Base-by-base conservation (phyloP, 1,284 basidiomycete genomes). In the Boletus holoroseus region DNA sequence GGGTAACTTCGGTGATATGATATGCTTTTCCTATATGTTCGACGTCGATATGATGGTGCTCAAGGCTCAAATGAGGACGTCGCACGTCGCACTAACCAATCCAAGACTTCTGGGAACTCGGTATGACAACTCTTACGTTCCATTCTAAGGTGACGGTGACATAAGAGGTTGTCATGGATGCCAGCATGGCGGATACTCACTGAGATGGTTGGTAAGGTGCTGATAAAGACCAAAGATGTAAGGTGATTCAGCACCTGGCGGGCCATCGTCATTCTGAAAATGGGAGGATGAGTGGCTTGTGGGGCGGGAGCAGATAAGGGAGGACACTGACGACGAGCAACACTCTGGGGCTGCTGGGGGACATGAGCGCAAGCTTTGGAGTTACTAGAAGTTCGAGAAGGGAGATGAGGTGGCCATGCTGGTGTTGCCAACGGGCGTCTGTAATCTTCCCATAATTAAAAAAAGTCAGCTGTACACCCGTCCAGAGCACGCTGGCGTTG, bases 81-180 rank as follows among this genome's bases (percentile, higher is more conserved):
- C 18, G 22, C n/a, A 30, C 18, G 28, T 28, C 31, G 34, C 22
- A 58, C 69, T 49, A 54, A 84, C 87, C 88, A 39, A 91, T 90
- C 93, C 93, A 96, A 34, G 87, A 91, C 68, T 91, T 92, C 68
- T 96, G 93, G 15, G 83, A 79, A 58, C 84, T 85, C 1, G 93
- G 93, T 15, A 95, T 73, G 51, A 95, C 91, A 3, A 96, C 92
- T 59, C 83, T 85, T 36, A 96, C 88, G 58, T 91, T 78, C 88
- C 89, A 93, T 5, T 85, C 88, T 83, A 44, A 58, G 39, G 37
- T 42, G 15, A 50, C 36, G 36, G 47, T 54, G 47, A 54, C 30
- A 57, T 49, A 27, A 50, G 41, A 36, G 36, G 30, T 55, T 40
- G 43, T 52, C 44, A 42, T 48, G 54, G 43, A 47, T n/a, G 48